Conservation (phyloP, 768 basidiomycete species). For the Tulasnella calospora region DNA sequence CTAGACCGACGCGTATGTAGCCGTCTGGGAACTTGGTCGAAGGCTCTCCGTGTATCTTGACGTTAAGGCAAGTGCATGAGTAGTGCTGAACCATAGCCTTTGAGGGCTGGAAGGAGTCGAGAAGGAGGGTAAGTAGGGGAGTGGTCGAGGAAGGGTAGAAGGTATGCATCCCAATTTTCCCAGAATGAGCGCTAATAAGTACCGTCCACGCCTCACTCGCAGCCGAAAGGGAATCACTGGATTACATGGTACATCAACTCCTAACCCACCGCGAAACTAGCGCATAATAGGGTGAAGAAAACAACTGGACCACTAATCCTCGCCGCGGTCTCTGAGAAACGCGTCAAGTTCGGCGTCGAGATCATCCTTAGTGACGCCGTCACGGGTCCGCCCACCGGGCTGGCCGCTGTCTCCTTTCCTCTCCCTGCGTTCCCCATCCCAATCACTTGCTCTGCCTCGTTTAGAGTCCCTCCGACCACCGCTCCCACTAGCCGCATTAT, state of each 20-base stretch:
- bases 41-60: slow-evolving; percentile 8
- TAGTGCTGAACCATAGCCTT: slow-evolving; percentile 14
- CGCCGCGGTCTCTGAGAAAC: slow-evolving; percentile 39
- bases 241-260: background rate
- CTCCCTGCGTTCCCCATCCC: background rate
- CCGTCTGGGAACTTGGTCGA: background rate
- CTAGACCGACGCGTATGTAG: background rate
- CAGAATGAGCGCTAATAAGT: slow-evolving; percentile 1
- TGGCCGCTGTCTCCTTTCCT: slow-evolving; percentile 37
- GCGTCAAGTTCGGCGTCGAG: slow-evolving; percentile 79
- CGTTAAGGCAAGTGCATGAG: slow-evolving; percentile 10
- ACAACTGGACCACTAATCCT: background rate
- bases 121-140: background rate
- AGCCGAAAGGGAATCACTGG: background rate
- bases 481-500: slow-evolving; percentile 35
- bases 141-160: background rate
- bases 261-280: background rate
- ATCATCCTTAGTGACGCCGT: slow-evolving; percentile 51
- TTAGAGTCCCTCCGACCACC: slow-evolving; percentile 2
- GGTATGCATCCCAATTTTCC: background rate
- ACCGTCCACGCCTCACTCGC: background rate
- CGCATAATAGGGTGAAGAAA: background rate
- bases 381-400: slow-evolving; percentile 49
- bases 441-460: slow-evolving; percentile 28
- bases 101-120: background rate